Conservation (phyloP, 192 early-diverging fungal genomes). For the Rhizoclosmatium sp. region DNA sequence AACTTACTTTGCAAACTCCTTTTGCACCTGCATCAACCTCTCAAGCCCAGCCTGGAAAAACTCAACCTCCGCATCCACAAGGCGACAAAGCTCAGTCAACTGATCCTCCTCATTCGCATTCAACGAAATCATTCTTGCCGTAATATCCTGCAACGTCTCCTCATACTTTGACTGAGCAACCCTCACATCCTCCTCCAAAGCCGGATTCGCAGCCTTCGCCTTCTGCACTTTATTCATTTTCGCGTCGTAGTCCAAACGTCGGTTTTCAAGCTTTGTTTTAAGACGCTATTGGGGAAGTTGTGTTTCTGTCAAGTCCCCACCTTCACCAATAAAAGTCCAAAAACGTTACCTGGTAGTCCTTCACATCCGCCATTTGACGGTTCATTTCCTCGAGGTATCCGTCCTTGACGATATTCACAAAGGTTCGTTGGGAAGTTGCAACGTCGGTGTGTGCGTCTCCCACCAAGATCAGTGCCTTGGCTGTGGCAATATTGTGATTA, state of each 20-base stretch:
- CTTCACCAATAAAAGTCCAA: constrained; percentile 6
- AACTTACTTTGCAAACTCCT: constrained; percentile 44
- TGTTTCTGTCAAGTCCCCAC: constrained; percentile 18
- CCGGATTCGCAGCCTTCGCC: constrained; percentile 89
- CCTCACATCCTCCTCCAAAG: constrained; percentile 89
- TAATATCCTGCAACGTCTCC: constrained; percentile 75
- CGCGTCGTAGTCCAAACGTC: constrained; percentile 92
- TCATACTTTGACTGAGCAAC: constrained; percentile 93
- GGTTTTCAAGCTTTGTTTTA: constrained; percentile 86
- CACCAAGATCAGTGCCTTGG: constrained; percentile 56
- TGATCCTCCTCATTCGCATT: constrained; percentile 79
- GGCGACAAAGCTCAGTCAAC: constrained; percentile 57
- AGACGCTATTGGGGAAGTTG: constrained; percentile 51
- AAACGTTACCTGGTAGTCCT: constrained; percentile 61
- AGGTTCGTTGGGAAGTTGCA: constrained; percentile 48
- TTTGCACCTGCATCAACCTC: constrained; percentile 35
- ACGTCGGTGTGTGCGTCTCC: constrained; percentile 59
- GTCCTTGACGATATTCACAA: constrained; percentile 56
- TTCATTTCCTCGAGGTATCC: constrained; percentile 61
- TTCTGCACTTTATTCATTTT: constrained; percentile 90
- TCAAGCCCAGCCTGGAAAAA: constrained; percentile 44
- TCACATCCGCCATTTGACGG: constrained; percentile 48
- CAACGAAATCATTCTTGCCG: constrained; percentile 80
- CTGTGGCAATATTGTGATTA: constrained; percentile 35
- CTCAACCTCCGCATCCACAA: constrained; percentile 53